phyloP scores from a whole-genome alignment of 768 basidiomycete genomes.

The Porpolomopsis calyptriformis region DNA sequence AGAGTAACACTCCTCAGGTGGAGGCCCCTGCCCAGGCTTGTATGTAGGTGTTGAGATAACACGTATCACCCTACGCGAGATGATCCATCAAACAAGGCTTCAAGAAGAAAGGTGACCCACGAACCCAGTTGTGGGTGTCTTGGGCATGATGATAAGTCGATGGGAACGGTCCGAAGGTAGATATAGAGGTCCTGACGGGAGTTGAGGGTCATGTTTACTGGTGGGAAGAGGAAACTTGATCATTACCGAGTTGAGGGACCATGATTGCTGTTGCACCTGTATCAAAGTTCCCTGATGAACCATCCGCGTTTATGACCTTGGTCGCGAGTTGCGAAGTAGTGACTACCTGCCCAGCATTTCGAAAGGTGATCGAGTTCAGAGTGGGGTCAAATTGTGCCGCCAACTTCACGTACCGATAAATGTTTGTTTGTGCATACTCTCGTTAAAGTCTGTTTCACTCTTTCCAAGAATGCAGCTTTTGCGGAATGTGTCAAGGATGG shows the following conservation, averaged over 20 bases:
- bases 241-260: conserved; percentile 53
- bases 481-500: conserved; percentile 28
- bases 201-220: neutral
- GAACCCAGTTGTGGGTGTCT: conserved; percentile 27
- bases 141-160: conserved; percentile 27
- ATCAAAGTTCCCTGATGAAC: conserved; percentile 55
- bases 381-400: neutral
- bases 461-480: conserved; percentile 36
- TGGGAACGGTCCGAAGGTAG: conserved; percentile 28
- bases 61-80: conserved; percentile 1
- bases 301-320: conserved; percentile 54
- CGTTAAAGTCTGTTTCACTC: conserved; percentile 42
- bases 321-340: conserved; percentile 62
- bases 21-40: conserved; percentile 11
- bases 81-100: neutral
- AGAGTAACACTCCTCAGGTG: conserved; percentile 10
- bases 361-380: conserved; percentile 3
- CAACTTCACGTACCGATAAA: conserved; percentile 33
- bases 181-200: conserved; percentile 24
- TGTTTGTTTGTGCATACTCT: conserved; percentile 36
- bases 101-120: conserved; percentile 4
- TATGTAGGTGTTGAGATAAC: conserved; percentile 18
- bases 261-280: conserved; percentile 52
- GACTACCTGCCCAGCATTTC: conserved; percentile 32
- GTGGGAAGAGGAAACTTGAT: neutral